Evolutionary conservation across 2,329 filamentous ascomycete species (phyloP), one percentile per base, ranked within the genome.

Genomic region (Aspergillus fijiensis): DNA sequence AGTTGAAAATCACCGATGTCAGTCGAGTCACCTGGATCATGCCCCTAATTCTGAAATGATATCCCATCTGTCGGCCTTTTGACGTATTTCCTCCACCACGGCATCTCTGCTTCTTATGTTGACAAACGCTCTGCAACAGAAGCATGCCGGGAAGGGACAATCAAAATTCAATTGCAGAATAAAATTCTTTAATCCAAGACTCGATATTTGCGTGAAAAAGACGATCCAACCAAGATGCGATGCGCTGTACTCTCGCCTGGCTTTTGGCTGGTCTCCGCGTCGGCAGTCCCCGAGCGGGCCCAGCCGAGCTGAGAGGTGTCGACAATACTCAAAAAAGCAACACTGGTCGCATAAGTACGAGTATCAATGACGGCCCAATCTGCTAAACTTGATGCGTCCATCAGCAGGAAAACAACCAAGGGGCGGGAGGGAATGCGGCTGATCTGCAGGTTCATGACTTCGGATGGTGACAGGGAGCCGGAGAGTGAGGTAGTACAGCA

Each of bases 21-120:
- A 29, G 33, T 60, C 48, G 27, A 19, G 83, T 65, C 77, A 92
- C 91, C 82, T 89, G 83, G 53, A 96, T 88, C 5, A 86, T 91
- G 66, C 90, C 90, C 58, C 80, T 74, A 62, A 92, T 85, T 97
- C 93, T 16, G 80, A 80, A 25, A 81, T 76, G 55, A 87, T 80
- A 72, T 94, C 85, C 1, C 83, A 87, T 55, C 88, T 80, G 16
- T 82, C 84, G 69, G 96, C 96, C 55, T 93, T 83, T 55, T 77
- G 74, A 63, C 84, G 84, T 90, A 96, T 96, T 69, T 96, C 81
- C 69, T 96, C 81, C 88, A 96, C 91, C 58, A 97, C 89, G 62
- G 85, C 84, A 1, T 84, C 82, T 59, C 92, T 82, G 47, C 85
- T 83, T 51, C 93, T 84, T 0, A 91, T 92, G 73, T 96, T 93